Conservation (phyloP, 306 rosid genomes). For the Malus domestica region ASM211411v1 NC_041794.1:6194001-6194500, state of each 20-base stretch:
- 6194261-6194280: constrained; percentile 29
- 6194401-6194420: not conserved
- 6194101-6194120: constrained; percentile 34
- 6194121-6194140: constrained; percentile 26
- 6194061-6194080: constrained; percentile 3
- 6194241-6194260: constrained; percentile 30
- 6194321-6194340: constrained; percentile 19
- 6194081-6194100: constrained; percentile 63
- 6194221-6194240: constrained; percentile 32
- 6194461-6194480: not conserved
- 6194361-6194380: not conserved
- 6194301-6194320: constrained; percentile 43
- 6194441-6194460: not conserved
- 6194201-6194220: constrained; percentile 16
- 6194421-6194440: not conserved
- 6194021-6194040: not conserved
- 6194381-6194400: not conserved
- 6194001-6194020: not conserved
- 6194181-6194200: constrained; percentile 27
- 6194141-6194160: constrained; percentile 45
- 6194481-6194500: not conserved
- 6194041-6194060: not conserved
- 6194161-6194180: constrained; percentile 87
- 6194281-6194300: constrained; percentile 22
- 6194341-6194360: constrained; percentile 6